These are phyloP conservation scores for Lignosus rhinocerotis DNA, from an alignment of 1,284 basidiomycete species.

Conservation along the genomic window DNA sequence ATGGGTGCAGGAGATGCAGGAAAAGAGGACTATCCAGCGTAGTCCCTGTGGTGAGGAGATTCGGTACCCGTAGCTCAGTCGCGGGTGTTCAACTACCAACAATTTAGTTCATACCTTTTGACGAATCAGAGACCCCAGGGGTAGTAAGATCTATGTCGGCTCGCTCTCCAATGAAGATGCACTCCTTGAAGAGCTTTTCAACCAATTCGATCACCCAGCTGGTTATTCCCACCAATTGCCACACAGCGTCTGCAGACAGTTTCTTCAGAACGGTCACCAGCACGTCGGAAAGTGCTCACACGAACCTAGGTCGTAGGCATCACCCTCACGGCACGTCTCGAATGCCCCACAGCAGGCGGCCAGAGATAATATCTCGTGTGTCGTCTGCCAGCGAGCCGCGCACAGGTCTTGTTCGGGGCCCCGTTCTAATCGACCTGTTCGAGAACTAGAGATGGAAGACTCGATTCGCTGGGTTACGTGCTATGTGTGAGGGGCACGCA, in stretches of 20 bases:
- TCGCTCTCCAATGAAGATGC: conserved; percentile 45
- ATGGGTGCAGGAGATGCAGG: conserved; percentile 62
- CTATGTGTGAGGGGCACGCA: conserved; percentile 25
- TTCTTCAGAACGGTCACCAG: neutral
- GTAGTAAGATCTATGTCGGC: neutral
- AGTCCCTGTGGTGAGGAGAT: neutral
- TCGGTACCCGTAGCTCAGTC: neutral
- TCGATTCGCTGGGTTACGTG: no score
- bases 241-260: conserved; percentile 53
- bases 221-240: conserved; percentile 64
- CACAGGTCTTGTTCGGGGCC: conserved; percentile 42
- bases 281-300: neutral
- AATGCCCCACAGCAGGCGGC: conserved; percentile 61
- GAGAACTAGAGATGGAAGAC: conserved; percentile 32
- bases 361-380: conserved; percentile 65
- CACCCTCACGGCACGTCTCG: conserved; percentile 61
- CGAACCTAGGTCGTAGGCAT: conserved; percentile 61
- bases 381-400: conserved; percentile 50
- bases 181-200: conserved; percentile 65
- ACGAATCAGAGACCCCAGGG: neutral
- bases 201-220: conserved; percentile 60
- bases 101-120: conserved; percentile 1
- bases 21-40: conserved; percentile 39
- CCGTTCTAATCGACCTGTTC: conserved; percentile 32
- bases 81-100: neutral